Evolutionary conservation across 2,329 filamentous ascomycete genomes (phyloP).

Genomic region (Graphilbum sp.): DNA sequence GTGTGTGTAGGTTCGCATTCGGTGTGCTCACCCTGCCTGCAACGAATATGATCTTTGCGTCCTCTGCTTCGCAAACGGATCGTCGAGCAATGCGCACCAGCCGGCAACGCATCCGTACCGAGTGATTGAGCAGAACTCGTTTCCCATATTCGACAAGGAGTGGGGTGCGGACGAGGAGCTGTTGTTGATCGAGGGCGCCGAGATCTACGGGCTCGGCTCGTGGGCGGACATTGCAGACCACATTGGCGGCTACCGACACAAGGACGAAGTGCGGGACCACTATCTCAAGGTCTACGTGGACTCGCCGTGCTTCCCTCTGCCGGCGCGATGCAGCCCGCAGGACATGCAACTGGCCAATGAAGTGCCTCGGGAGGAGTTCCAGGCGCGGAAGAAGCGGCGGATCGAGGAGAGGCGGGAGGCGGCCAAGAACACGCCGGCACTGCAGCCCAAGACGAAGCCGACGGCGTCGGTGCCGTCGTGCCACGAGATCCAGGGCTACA

Average conservation of each 20-base stretch:
- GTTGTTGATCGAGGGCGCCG: slow-evolving; percentile 80
- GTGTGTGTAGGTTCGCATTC: slow-evolving; percentile 81
- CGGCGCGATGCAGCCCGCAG: slow-evolving; percentile 66
- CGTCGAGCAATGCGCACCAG: slow-evolving; percentile 68
- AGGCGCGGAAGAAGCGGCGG: slow-evolving; percentile 76
- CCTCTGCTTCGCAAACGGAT: slow-evolving; percentile 75
- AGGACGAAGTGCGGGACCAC: slow-evolving; percentile 91
- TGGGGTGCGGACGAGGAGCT: slow-evolving; percentile 97
- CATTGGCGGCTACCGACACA: slow-evolving; percentile 85
- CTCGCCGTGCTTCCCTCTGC: slow-evolving; percentile 70
- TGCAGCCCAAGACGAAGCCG: slow-evolving; percentile 86
- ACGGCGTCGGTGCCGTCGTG: slow-evolving; percentile 90
- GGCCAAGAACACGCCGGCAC: slow-evolving; percentile 65
- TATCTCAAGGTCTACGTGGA: slow-evolving; percentile 81
- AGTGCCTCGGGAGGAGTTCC: slow-evolving; percentile 83
- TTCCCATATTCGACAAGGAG: slow-evolving; percentile 85
- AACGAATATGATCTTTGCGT: slow-evolving; percentile 96
- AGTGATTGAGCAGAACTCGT: slow-evolving; percentile 96
- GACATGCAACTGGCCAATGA: slow-evolving; percentile 65
- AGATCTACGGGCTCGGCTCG: slow-evolving; percentile 89
- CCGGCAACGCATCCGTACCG: slow-evolving; percentile 75
- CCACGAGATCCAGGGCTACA: slow-evolving; percentile 96
- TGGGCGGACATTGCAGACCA: slow-evolving; percentile 98
- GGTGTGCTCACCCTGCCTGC: slow-evolving; percentile 69
- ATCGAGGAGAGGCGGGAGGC: slow-evolving; percentile 86